Percentiles rank a stretch among this genome's conserved stretches.
Evolutionary conservation across 345 rosid species (phyloP).

Genomic region (Pistacia vera): DNA sequence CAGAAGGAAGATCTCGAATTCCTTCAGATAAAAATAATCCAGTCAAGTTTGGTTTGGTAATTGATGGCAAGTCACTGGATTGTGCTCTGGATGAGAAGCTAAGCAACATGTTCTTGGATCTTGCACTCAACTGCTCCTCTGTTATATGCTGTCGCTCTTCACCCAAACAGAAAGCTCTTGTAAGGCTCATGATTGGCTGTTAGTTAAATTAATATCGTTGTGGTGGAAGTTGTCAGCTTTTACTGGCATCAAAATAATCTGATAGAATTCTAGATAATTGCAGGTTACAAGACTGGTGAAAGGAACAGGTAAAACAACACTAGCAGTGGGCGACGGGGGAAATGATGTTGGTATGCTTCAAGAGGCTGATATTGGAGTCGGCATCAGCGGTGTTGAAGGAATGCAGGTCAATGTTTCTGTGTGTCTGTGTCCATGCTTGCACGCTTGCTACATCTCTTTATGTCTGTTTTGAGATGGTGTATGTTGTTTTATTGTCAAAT

Average conservation of each 20-base stretch:
- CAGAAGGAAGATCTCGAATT: constrained; percentile 40
- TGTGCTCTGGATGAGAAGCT: constrained; percentile 54
- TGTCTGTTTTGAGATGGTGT: neutral
- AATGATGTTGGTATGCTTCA: constrained; percentile 98
- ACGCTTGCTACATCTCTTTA: neutral
- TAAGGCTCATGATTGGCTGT: constrained; percentile 36
- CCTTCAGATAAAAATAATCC: constrained; percentile 28
- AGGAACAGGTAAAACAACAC: constrained; percentile 56
- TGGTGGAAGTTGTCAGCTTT: neutral
- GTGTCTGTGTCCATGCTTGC: neutral
- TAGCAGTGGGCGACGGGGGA: constrained; percentile 93
- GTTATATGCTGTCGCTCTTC: constrained; percentile 92
- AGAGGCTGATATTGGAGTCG: constrained; percentile 97
- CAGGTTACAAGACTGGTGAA: constrained; percentile 93
- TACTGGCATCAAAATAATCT: constrained; percentile 36
- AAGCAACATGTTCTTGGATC: constrained; percentile 56
- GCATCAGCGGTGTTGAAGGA: constrained; percentile 94
- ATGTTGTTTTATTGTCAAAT: neutral
- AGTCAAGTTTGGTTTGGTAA: constrained; percentile 59
- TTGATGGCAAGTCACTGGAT: constrained; percentile 83
- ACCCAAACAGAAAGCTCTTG: constrained; percentile 94
- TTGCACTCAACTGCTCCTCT: constrained; percentile 63
- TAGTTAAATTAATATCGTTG: neutral
- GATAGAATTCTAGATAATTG: constrained; percentile 44
- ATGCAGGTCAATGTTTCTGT: constrained; percentile 63